Evolutionary conservation across 2,329 filamentous ascomycete species (phyloP).

Genomic region (Fusarium humuli): DNA sequence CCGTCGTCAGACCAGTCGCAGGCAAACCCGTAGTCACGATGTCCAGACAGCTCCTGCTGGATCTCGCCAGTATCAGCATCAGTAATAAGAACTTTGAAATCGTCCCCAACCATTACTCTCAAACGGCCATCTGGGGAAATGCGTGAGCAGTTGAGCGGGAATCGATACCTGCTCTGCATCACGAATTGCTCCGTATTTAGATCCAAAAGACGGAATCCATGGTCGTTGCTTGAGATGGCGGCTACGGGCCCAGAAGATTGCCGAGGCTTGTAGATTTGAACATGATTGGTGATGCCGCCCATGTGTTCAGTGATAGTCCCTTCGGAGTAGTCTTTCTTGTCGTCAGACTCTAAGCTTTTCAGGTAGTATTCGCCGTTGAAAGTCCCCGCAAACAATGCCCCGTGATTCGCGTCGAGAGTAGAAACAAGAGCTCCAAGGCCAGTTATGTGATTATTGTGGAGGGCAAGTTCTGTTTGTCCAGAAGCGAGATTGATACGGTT

Average conservation of each 20-base stretch:
- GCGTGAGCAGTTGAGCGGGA: constrained; percentile 78
- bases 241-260: constrained; percentile 64
- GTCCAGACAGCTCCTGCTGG: constrained; percentile 69
- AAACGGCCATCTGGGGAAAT: constrained; percentile 78
- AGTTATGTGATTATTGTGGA: constrained; percentile 57
- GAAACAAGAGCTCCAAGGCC: constrained; percentile 58
- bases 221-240: constrained; percentile 73
- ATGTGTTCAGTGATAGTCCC: constrained; percentile 61
- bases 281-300: constrained; percentile 73
- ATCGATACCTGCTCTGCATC: constrained; percentile 63
- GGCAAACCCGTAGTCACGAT: constrained; percentile 78
- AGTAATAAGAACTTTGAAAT: constrained; percentile 72
- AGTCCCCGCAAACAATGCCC: constrained; percentile 69
- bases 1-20: constrained; percentile 85
- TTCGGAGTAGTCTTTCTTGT: constrained; percentile 52
- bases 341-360: constrained; percentile 57
- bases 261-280: constrained; percentile 68
- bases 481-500: constrained; percentile 65
- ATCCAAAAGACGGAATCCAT: constrained; percentile 68
- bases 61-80: constrained; percentile 74
- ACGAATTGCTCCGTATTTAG: constrained; percentile 69
- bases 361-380: constrained; percentile 68
- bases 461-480: constrained; percentile 57
- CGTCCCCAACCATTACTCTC: constrained; percentile 79
- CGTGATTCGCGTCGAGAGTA: constrained; percentile 63